Conservation (phyloP, 495 filamentous ascomycete species). For the Xylaria venustula region DNA sequence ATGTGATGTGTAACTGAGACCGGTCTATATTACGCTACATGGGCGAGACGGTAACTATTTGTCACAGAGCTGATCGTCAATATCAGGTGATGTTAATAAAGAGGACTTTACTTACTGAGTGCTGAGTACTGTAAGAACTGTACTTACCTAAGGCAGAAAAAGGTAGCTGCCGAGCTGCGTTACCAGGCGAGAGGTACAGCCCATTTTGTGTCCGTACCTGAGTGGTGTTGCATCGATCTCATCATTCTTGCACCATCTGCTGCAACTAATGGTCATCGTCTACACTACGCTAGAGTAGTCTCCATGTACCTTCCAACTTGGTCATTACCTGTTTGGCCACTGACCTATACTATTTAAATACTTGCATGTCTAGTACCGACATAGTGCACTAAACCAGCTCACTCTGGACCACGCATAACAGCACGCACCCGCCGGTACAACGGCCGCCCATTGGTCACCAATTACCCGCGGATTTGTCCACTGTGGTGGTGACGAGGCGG, state of each 20-base stretch:
- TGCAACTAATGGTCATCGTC: not conserved
- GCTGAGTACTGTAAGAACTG: too few relatives aligned
- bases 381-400: too few relatives aligned
- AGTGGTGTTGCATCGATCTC: slow-evolving; percentile 14
- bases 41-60: too few relatives aligned
- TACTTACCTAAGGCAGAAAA: not conserved
- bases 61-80: not conserved
- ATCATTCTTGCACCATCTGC: slow-evolving; percentile 11
- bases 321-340: not conserved
- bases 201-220: slow-evolving; percentile 4
- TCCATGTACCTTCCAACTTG: not conserved
- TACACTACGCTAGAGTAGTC: not conserved
- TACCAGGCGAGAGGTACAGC: not conserved
- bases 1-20: not conserved
- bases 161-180: too few relatives aligned
- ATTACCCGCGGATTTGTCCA: not conserved
- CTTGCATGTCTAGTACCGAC: too few relatives aligned
- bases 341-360: too few relatives aligned
- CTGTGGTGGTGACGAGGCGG: not conserved
- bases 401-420: too few relatives aligned
- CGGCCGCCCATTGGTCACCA: too few relatives aligned
- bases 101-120: too few relatives aligned
- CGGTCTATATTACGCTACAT: too few relatives aligned
- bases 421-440: too few relatives aligned
- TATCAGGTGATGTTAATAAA: not conserved